Percentiles rank a stretch among this genome's conserved stretches.
phyloP scores from a whole-genome alignment of 169 alveolate genomes.

The Plasmodium reichenowi region DNA sequence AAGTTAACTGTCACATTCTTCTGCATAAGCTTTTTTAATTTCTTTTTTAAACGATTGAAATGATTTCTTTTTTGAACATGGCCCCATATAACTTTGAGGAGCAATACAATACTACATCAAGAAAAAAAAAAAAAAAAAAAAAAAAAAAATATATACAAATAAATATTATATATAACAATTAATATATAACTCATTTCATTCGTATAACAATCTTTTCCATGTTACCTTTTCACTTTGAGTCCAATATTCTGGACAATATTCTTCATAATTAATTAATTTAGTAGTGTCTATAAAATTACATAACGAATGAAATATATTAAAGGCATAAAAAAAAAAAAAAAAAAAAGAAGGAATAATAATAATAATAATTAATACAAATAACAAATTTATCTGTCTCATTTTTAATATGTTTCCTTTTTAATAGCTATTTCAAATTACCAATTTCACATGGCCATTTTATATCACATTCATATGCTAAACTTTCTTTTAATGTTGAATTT shows the following conservation, averaged over 20 bases:
- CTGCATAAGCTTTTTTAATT: conserved; percentile 59
- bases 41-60: conserved; percentile 29
- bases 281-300: conserved; percentile 8
- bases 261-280: conserved; percentile 25
- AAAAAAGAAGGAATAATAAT: not conserved
- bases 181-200: not conserved
- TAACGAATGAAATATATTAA: not conserved
- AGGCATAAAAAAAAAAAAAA: not conserved
- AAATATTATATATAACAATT: not conserved
- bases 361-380: not conserved
- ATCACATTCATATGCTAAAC: conserved; percentile 51
- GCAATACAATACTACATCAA: conserved; percentile 50
- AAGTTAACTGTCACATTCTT: conserved; percentile 56
- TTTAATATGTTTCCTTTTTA: not conserved
- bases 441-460: conserved; percentile 50
- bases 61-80: conserved; percentile 56
- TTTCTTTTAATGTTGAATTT: conserved; percentile 20
- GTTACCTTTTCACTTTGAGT: conserved; percentile 35
- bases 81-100: conserved; percentile 51
- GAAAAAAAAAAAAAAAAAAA: not conserved
- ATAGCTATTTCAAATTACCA: conserved; percentile 15
- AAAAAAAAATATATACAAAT: not conserved
- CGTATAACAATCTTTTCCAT: not conserved
- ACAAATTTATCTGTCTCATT: not conserved
- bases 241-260: conserved; percentile 63